phyloP scores from a whole-genome alignment of 495 filamentous ascomycete genomes.

The Neurospora sp. region DNA sequence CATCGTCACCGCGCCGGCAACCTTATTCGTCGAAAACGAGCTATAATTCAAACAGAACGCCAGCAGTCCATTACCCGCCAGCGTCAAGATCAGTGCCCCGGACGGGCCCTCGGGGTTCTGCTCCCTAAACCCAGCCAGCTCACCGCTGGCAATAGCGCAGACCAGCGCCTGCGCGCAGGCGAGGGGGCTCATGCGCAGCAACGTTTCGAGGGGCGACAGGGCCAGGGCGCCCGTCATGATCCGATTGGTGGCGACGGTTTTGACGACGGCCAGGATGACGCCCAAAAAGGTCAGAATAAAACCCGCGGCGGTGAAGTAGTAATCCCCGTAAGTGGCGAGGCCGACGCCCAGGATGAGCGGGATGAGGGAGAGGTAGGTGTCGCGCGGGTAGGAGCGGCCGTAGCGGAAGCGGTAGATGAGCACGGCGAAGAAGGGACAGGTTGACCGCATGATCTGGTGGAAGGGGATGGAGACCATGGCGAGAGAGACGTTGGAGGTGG shows the following conservation, averaged over 20 bases:
- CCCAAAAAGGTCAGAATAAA: conserved; percentile 45
- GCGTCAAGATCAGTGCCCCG: conserved; percentile 12
- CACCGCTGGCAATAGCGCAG: conserved; percentile 39
- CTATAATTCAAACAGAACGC: conserved; percentile 46
- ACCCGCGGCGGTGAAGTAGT: conserved; percentile 43
- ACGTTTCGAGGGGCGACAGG: conserved; percentile 42
- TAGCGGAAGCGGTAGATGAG: conserved; percentile 43
- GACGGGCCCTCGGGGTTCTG: conserved; percentile 9
- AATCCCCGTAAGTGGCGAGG: conserved; percentile 47
- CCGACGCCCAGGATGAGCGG: conserved; percentile 47
- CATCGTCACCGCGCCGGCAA: conserved; percentile 47
- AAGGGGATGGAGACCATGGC: conserved; percentile 48
- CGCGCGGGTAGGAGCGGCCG: conserved; percentile 33
- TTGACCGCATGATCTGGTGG: conserved; percentile 50
- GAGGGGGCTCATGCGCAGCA: conserved; percentile 46
- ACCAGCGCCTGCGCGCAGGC: conserved; percentile 41
- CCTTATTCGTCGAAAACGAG: conserved; percentile 47
- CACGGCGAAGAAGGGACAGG: conserved; percentile 44
- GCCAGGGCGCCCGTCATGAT: conserved; percentile 43
- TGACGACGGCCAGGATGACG: conserved; percentile 43
- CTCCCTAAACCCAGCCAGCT: conserved; percentile 22
- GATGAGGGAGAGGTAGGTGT: conserved; percentile 46
- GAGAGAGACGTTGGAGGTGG: conserved; percentile 46
- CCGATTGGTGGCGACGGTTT: conserved; percentile 48
- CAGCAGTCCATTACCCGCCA: conserved; percentile 38